Evolutionary conservation across 192 early-diverging fungal genomes (phyloP).

Genomic region (Backusella tuberculispora): DNA sequence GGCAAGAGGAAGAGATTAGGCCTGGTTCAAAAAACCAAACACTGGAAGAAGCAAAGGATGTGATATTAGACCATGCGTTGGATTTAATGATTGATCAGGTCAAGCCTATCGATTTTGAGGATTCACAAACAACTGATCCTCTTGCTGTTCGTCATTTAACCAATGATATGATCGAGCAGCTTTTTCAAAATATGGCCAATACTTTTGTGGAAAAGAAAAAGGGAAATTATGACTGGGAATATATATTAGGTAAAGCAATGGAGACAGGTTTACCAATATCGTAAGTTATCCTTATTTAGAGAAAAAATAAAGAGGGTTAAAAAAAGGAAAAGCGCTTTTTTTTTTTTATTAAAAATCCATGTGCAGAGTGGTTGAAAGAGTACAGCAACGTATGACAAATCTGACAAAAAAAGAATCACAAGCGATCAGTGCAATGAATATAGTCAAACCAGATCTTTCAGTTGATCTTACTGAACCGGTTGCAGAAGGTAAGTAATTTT

Average conservation of each 20-base stretch:
- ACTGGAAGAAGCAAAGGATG: background rate
- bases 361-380: slow-evolving; percentile 5
- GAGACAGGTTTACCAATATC: background rate
- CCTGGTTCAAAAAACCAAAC: background rate
- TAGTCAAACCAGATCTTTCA: background rate
- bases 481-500: background rate
- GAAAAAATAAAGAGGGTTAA: background rate
- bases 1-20: background rate
- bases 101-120: background rate
- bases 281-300: background rate
- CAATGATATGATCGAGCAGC: background rate
- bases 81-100: background rate
- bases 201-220: background rate
- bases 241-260: background rate
- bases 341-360: background rate
- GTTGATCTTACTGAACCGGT: background rate
- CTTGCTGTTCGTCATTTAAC: background rate
- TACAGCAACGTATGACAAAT: slow-evolving; percentile 4
- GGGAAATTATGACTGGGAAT: background rate
- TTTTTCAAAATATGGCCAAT: slow-evolving; percentile 5
- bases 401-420: background rate
- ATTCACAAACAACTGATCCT: background rate
- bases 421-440: background rate
- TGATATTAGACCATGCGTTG: background rate
- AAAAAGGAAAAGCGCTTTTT: no score